phyloP scores from a whole-genome alignment of 2,329 filamentous ascomycete species.

The Neophaeococcomyces aloes region DNA sequence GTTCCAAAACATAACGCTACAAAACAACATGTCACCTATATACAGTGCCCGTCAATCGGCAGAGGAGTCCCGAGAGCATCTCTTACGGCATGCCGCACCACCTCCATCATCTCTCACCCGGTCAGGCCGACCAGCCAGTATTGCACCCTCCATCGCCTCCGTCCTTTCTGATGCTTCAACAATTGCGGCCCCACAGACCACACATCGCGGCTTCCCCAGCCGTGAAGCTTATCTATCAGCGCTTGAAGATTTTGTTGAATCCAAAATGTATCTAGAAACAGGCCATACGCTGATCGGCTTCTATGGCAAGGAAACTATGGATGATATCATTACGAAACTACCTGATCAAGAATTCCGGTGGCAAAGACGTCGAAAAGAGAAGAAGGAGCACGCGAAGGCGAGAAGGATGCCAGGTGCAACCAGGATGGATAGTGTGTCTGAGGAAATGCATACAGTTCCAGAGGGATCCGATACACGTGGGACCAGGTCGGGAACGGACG shows the following conservation, averaged over 20 bases:
- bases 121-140: not conserved
- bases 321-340: not conserved
- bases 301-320: constrained; percentile 1
- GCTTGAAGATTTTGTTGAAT: constrained; percentile 4
- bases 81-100: not conserved
- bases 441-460: not conserved
- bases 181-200: not conserved
- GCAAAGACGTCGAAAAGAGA: constrained; percentile 6
- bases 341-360: not conserved
- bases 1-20: too few species aligned
- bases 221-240: constrained; percentile 6
- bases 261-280: constrained; percentile 1
- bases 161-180: not conserved
- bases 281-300: not conserved
- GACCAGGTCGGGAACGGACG: not conserved
- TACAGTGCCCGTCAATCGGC: too few species aligned
- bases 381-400: constrained; percentile 3
- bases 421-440: constrained; percentile 3
- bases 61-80: not conserved
- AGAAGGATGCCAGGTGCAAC: not conserved
- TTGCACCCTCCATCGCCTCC: not conserved
- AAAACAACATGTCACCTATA: too few species aligned
- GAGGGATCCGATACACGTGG: not conserved
- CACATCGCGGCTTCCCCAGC: not conserved
- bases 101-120: not conserved